Conservation (phyloP, 2,329 filamentous ascomycete species). For the Arachnomyces sp. region DNA sequence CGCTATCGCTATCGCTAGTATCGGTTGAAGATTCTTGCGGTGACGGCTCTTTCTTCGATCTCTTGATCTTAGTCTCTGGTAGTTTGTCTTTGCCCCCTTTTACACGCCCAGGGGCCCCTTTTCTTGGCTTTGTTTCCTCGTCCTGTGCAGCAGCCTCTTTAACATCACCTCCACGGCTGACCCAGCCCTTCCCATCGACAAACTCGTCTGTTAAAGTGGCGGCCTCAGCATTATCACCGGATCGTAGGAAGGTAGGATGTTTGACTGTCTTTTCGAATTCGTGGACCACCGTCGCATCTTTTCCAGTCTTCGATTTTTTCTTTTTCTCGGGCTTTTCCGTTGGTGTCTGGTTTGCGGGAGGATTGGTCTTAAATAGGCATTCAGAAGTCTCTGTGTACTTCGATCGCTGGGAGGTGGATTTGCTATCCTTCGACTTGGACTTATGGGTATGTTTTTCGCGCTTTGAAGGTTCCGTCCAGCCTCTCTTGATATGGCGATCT, state of each 20-base stretch:
- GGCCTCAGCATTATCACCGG: constrained; percentile 35
- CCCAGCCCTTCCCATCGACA: constrained; percentile 80
- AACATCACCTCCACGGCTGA: constrained; percentile 67
- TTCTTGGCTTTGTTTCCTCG: constrained; percentile 22
- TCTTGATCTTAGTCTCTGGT: not conserved
- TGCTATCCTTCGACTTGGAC: constrained; percentile 49
- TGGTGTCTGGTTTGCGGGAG: constrained; percentile 51
- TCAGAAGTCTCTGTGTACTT: constrained; percentile 76
- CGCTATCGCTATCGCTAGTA: too few species aligned
- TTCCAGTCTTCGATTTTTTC: constrained; percentile 10
- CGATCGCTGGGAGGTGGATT: constrained; percentile 52
- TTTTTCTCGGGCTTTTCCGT: constrained; percentile 21
- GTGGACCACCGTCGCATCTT: constrained; percentile 56
- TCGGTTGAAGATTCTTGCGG: too few species aligned
- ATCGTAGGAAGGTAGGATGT: constrained; percentile 72
- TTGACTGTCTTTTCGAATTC: constrained; percentile 83
- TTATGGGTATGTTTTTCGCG: constrained; percentile 41
- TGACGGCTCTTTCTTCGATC: constrained; percentile 9
- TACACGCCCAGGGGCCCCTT: constrained; percentile 21
- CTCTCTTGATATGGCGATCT: constrained; percentile 74
- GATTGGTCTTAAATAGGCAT: constrained; percentile 72
- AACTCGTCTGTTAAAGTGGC: constrained; percentile 53
- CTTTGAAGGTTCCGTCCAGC: constrained; percentile 66
- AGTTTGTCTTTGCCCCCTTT: constrained; percentile 24
- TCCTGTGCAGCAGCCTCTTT: constrained; percentile 39